phyloP scores from a whole-genome alignment of 441 rosid species.

The Dalechampia spathulata region DNA sequence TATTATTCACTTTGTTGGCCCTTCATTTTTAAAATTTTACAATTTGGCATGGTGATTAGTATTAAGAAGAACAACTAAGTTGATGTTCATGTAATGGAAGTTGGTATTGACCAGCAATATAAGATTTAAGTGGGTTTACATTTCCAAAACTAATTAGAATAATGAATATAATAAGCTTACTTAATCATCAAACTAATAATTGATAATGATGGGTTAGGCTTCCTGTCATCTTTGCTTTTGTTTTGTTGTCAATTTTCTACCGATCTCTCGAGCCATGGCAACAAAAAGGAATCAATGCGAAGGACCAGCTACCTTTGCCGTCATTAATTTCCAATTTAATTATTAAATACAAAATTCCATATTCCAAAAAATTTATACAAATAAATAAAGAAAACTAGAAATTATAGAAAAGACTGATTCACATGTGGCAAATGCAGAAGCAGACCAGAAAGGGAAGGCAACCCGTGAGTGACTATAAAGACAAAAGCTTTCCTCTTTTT shows the following conservation, averaged over 20 bases:
- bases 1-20: no score
- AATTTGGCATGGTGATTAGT: no score
- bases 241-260: neutral
- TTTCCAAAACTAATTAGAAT: no score
- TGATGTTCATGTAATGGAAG: no score
- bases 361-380: no score
- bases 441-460: constrained; percentile 4
- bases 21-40: no score
- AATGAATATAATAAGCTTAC: neutral
- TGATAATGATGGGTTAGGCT: neutral
- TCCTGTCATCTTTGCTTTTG: neutral
- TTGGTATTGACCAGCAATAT: no score
- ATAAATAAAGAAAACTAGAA: no score
- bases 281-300: neutral
- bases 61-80: no score
- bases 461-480: constrained; percentile 1
- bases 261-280: neutral
- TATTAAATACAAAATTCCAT: no score
- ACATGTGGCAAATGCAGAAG: constrained; percentile 11
- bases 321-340: neutral
- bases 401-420: no score
- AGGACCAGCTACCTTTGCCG: constrained; percentile 2
- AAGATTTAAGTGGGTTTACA: no score
- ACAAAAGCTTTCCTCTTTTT: neutral
- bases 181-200: neutral